Conservation (phyloP, 805 yeast genomes). For the Zygoascus bituminiphila region DNA sequence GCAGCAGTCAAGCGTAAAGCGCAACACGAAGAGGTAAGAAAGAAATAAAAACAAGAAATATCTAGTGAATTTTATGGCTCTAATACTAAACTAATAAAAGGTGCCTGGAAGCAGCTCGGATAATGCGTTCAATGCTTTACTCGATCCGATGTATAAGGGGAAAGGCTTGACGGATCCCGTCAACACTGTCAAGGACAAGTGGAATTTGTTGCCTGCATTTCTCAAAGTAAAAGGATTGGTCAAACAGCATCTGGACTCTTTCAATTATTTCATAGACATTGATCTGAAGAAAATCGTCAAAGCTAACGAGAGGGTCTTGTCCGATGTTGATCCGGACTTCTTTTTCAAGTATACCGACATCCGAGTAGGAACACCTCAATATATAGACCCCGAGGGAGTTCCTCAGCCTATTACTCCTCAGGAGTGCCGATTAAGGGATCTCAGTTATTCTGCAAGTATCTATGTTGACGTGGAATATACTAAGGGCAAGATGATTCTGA, state of each 20-base stretch:
- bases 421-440: conserved; percentile 88
- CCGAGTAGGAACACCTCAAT: conserved; percentile 59
- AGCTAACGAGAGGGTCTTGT: conserved; percentile 81
- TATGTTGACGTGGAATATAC: conserved; percentile 97
- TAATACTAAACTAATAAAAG: not conserved
- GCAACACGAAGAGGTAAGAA: not conserved
- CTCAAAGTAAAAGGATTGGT: conserved; percentile 92
- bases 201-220: conserved; percentile 95
- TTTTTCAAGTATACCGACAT: conserved; percentile 89
- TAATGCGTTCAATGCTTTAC: conserved; percentile 52
- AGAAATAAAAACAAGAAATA: not conserved
- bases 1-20: not conserved
- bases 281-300: conserved; percentile 86
- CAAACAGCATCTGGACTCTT: conserved; percentile 96
- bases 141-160: conserved; percentile 79
- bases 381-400: conserved; percentile 30
- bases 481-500: conserved; percentile 83
- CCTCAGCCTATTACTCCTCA: conserved; percentile 51
- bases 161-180: conserved; percentile 80
- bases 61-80: too few relatives aligned
- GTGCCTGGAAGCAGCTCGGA: conserved; percentile 6
- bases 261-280: conserved; percentile 88
- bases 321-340: conserved; percentile 97
- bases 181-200: conserved; percentile 80
- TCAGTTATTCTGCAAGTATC: conserved; percentile 92